Evolutionary conservation across 2,329 filamentous ascomycete species (phyloP).

Genomic region (Aspergillus sp.): DNA sequence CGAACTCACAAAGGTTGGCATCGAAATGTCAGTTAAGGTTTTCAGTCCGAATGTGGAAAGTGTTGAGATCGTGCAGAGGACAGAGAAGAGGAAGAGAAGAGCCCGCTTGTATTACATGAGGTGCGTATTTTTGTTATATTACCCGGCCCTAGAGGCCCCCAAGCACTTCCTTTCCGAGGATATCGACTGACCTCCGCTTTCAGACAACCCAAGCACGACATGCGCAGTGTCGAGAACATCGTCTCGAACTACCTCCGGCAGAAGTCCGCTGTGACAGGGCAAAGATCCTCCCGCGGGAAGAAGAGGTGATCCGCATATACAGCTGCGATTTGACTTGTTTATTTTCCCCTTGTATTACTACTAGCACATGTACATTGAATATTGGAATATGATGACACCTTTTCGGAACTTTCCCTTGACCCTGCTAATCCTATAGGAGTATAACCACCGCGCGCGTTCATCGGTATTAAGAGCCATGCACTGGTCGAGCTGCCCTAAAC

Average conservation of each 20-base stretch:
- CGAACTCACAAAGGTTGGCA: constrained; percentile 79
- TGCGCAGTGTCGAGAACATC: constrained; percentile 79
- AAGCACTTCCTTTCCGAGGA: neutral
- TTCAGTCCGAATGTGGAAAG: constrained; percentile 86
- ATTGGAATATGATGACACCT: constrained; percentile 15
- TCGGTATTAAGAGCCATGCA: neutral
- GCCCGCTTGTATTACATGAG: constrained; percentile 90
- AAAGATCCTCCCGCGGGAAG: constrained; percentile 17
- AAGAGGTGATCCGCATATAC: constrained; percentile 18
- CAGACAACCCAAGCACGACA: constrained; percentile 76
- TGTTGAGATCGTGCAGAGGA: constrained; percentile 89
- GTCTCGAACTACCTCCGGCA: constrained; percentile 65
- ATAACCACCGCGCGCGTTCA: neutral
- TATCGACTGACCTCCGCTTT: constrained; percentile 12
- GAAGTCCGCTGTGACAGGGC: constrained; percentile 46
- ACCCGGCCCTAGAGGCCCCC: neutral
- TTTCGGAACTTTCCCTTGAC: constrained; percentile 9
- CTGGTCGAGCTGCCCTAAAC: neutral
- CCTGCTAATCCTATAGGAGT: constrained; percentile 2
- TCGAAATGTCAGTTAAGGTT: constrained; percentile 98
- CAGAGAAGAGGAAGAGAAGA: constrained; percentile 78
- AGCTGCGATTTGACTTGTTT: constrained; percentile 6
- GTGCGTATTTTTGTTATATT: constrained; percentile 30
- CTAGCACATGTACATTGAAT: constrained; percentile 24
- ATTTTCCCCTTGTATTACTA: constrained; percentile 32